Percentiles rank a stretch among this genome's conserved stretches.
These are phyloP conservation scores for Starmera amethionina DNA, from an alignment of 805 yeast genomes.

Conservation along the genomic window DNA sequence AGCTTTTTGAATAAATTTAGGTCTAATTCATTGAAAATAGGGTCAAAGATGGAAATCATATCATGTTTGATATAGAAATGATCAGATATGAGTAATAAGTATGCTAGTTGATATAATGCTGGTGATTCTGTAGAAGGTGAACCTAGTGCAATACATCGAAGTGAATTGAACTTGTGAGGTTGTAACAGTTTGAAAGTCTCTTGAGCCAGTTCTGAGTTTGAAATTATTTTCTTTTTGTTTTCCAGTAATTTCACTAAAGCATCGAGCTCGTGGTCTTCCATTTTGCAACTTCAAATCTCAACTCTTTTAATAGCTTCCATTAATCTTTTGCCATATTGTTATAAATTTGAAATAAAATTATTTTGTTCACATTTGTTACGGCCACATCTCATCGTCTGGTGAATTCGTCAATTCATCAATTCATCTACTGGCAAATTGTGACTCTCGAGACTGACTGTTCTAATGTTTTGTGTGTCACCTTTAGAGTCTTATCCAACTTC, in stretches of 20 bases:
- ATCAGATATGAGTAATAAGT: slow-evolving; percentile 33
- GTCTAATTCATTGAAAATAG: slow-evolving; percentile 46
- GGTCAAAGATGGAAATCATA: slow-evolving; percentile 50
- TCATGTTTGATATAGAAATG: slow-evolving; percentile 9
- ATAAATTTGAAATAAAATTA: background rate
- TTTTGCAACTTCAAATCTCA: background rate
- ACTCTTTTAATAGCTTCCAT: too few species aligned
- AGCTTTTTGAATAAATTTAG: slow-evolving; percentile 18
- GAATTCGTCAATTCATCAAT: too few species aligned
- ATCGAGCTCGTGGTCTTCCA: background rate
- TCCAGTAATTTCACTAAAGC: slow-evolving; percentile 5
- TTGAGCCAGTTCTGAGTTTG: slow-evolving; percentile 19
- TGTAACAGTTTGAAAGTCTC: slow-evolving; percentile 15
- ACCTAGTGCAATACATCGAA: slow-evolving; percentile 70
- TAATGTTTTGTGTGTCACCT: too few species aligned
- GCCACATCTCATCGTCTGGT: background rate
- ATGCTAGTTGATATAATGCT: slow-evolving; percentile 60
- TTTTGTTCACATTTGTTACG: background rate
- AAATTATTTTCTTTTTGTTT: slow-evolving; percentile 14
- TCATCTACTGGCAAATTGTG: too few species aligned
- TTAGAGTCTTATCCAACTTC: too few species aligned
- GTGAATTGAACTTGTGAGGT: slow-evolving; percentile 11
- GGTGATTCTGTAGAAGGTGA: slow-evolving; percentile 47
- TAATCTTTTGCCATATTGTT: too few species aligned
- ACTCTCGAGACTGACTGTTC: too few species aligned